Percentiles rank a stretch among this genome's conserved stretches.
phyloP scores from a whole-genome alignment of 768 basidiomycete genomes.

The Kwoniella botswanensis region DNA sequence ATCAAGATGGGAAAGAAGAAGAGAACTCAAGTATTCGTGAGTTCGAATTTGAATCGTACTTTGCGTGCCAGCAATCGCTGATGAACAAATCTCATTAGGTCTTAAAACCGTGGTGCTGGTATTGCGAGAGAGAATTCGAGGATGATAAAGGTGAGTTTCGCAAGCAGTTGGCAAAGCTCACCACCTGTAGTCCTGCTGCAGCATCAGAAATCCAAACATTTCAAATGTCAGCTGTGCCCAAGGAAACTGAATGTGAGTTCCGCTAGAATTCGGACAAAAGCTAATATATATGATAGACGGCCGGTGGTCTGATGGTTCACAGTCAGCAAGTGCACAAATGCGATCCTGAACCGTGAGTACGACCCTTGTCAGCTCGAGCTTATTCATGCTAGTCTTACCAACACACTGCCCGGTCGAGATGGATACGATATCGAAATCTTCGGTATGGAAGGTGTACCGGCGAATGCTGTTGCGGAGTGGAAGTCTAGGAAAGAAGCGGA shows the following conservation, averaged over 20 bases:
- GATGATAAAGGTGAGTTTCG: constrained; percentile 89
- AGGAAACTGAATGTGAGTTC: constrained; percentile 73
- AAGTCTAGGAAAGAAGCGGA: constrained; percentile 94
- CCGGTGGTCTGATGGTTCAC: constrained; percentile 95
- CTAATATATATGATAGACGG: constrained; percentile 63
- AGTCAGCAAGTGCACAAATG: constrained; percentile 99
- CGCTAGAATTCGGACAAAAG: neutral
- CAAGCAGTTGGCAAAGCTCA: neutral
- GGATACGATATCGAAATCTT: constrained; percentile 99
- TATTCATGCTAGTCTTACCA: constrained; percentile 76
- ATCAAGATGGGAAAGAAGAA: constrained; percentile 57
- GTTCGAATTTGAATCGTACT: constrained; percentile 19
- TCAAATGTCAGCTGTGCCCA: constrained; percentile 96
- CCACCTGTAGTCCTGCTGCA: constrained; percentile 81
- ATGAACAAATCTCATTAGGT: constrained; percentile 30
- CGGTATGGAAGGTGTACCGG: constrained; percentile 98
- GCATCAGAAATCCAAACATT: constrained; percentile 99
- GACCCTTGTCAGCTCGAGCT: neutral
- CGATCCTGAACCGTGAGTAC: constrained; percentile 83
- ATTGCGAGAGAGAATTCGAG: constrained; percentile 98
- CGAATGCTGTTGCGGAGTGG: constrained; percentile 92
- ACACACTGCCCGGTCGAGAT: constrained; percentile 93
- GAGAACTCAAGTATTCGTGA: constrained; percentile 53
- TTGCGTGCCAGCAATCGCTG: neutral
- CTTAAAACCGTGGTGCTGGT: constrained; percentile 86